Conservation (phyloP, 345 rosid species). For the Salix koriyanagi region DNA sequence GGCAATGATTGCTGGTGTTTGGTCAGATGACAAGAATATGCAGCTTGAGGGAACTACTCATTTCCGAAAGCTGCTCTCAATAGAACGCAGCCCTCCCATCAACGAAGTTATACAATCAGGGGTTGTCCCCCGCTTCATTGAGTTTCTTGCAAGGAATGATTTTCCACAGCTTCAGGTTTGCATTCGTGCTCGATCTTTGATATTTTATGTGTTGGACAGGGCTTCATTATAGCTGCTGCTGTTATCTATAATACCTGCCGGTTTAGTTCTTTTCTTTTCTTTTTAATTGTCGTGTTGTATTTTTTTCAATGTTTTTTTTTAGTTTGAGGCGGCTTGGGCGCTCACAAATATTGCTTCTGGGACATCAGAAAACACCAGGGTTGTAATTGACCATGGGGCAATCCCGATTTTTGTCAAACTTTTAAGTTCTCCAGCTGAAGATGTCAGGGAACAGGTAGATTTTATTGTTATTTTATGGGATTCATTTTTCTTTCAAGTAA, state of each 20-base stretch:
- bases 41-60: constrained; percentile 29
- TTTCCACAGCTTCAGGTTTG: constrained; percentile 31
- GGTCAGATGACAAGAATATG: constrained; percentile 11
- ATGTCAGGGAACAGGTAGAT: constrained; percentile 31
- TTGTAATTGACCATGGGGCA: constrained; percentile 29
- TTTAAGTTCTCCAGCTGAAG: constrained; percentile 19
- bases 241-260: background rate
- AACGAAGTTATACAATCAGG: constrained; percentile 29
- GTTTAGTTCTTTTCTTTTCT: background rate
- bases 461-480: background rate
- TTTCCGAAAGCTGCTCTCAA: constrained; percentile 27
- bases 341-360: constrained; percentile 29
- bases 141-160: constrained; percentile 25
- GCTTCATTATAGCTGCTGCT: background rate
- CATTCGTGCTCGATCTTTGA: background rate
- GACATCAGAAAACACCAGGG: constrained; percentile 27
- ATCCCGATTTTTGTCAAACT: constrained; percentile 25
- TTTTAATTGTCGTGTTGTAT: background rate
- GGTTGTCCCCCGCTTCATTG: constrained; percentile 29
- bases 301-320: background rate
- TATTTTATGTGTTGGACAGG: background rate
- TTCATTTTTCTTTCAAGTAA: background rate
- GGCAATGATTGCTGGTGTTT: constrained; percentile 19
- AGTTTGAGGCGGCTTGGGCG: constrained; percentile 36
- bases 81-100: constrained; percentile 25